Evolutionary conservation across 2,329 filamentous ascomycete genomes (phyloP), one percentile per base, ranked within the genome.

Genomic region (Coccinonectria pachysandricola): DNA sequence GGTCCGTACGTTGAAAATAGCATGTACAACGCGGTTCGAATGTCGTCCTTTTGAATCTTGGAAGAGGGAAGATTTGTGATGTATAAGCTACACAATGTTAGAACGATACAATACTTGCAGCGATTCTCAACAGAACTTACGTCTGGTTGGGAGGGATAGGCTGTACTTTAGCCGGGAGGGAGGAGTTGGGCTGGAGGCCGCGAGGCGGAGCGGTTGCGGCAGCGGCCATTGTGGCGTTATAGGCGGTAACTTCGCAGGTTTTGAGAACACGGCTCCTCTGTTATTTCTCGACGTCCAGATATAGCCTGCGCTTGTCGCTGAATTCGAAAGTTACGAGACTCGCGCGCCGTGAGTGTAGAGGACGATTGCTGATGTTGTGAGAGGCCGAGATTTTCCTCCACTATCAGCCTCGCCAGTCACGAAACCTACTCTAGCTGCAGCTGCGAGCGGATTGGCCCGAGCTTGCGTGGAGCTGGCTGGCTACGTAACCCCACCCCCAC

Each of bases 1-100:
- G 85, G 76, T 20, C 91, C 91, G 52, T 94, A 93, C 9, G 86
- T 93, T 8, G 86, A 85, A 55, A 96, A 96, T 8, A 96, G 71
- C 55, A 86, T 82, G 60, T 98, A 98, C 15, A 98, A 69, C 5
- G 80, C 79, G 23, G 84, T 79, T 46, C 86, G 78, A 21, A 98
- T 61, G 52, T 96, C 87, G 35, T 73, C 66, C 56, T 96, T 98
- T 48, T 81, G 82, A 37, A 96, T 74, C 61, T 94, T 95, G 35
- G 86, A 74, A 12, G 84, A 85, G 1, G 71, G 71, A 3, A 98
- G 70, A 47, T 95, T 94, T 27, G 76, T 81, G 45, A 93, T 70
- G 52, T 96, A 98, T 37, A 98, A 71, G 7, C 84, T 92, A 24
- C 3, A 7, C n/a, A 15, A 8, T 15, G 11, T 35, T 24, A 43